Percentiles rank a stretch among this genome's conserved stretches.
Conservation (phyloP, 2,329 filamentous ascomycete species). For the Paramyrothecium roridum region DNA sequence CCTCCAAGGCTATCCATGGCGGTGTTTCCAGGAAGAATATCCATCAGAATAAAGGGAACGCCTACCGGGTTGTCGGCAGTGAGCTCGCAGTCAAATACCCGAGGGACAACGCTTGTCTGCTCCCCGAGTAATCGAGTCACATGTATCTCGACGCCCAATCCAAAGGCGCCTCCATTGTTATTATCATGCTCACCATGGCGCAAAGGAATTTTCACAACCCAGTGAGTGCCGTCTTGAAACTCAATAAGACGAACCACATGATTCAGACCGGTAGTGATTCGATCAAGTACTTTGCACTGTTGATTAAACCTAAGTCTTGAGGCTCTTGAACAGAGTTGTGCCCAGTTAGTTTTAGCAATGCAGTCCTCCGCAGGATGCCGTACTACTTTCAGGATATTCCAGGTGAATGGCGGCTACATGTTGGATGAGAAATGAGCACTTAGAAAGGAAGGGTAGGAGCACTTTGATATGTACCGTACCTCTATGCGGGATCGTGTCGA, state of each 20-base stretch:
- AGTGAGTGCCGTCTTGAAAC: conserved; percentile 3
- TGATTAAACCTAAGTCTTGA: neutral
- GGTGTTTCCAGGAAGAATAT: conserved; percentile 22
- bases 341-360: neutral
- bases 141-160: conserved; percentile 1
- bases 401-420: neutral
- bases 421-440: neutral
- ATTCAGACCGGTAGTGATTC: neutral
- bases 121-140: neutral
- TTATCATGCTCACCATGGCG: neutral
- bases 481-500: no score
- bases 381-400: neutral
- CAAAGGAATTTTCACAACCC: conserved; percentile 2
- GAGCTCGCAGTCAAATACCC: conserved; percentile 18
- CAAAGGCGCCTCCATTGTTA: neutral
- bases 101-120: conserved; percentile 14
- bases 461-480: no score
- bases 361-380: neutral
- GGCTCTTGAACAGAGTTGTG: neutral
- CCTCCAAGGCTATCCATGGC: conserved; percentile 18
- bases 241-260: conserved; percentile 3
- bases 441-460: neutral
- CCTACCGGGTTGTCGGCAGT: conserved; percentile 15
- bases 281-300: neutral
- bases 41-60: conserved; percentile 25